phyloP scores from a whole-genome alignment of 2,329 filamentous ascomycete species.

The Epicoccum nigrum region DNA sequence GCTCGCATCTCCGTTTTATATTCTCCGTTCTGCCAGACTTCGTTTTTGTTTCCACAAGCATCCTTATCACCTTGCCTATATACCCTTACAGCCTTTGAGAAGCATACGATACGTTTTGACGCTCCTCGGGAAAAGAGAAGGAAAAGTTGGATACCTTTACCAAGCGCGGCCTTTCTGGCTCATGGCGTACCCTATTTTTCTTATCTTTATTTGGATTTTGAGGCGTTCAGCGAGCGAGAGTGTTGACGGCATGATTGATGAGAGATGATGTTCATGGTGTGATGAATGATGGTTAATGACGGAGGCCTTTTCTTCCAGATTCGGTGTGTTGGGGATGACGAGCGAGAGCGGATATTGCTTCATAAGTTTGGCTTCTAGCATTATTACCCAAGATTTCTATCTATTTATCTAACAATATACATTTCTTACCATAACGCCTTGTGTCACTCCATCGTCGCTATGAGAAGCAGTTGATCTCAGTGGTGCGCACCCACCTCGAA shows the following conservation, averaged over 20 bases:
- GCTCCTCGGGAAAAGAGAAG: neutral
- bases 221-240: neutral
- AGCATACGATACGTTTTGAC: slow-evolving; percentile 7
- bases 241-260: neutral
- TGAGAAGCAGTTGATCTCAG: neutral
- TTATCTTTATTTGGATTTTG: neutral
- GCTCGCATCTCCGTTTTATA: neutral
- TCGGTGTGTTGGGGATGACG: neutral
- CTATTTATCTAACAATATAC: neutral
- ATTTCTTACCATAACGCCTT: neutral
- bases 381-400: slow-evolving; percentile 10
- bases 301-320: neutral
- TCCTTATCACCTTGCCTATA: slow-evolving; percentile 14
- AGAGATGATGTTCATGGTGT: neutral
- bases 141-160: slow-evolving; percentile 12
- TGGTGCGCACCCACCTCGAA: too few relatives aligned
- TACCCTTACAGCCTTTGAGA: slow-evolving; percentile 15
- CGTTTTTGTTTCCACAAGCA: neutral
- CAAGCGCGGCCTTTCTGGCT: slow-evolving; percentile 2
- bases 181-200: slow-evolving; percentile 2
- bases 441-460: too few relatives aligned
- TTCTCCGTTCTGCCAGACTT: neutral
- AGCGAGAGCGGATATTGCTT: neutral
- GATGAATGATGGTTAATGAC: neutral
- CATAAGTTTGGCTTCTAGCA: slow-evolving; percentile 1